phyloP scores from a whole-genome alignment of 768 basidiomycete genomes.

The Termitomyces sp. region DNA sequence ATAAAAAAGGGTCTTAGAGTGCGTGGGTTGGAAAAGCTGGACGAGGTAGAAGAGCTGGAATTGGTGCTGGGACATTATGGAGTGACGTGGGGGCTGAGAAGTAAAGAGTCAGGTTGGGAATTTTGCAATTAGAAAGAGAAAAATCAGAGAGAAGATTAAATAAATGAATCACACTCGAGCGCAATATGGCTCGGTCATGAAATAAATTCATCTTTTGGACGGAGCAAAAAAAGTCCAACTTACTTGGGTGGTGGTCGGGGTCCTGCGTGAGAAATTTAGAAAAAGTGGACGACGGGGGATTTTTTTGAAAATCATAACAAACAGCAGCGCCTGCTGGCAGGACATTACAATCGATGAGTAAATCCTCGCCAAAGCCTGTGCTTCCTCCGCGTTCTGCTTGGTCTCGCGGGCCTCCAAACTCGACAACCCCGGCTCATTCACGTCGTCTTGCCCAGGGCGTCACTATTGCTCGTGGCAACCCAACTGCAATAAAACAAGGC shows the following conservation, averaged over 20 bases:
- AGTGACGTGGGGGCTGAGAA: conserved; percentile 61
- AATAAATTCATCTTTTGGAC: too few species aligned
- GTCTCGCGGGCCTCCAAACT: conserved; percentile 86
- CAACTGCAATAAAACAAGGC: conserved; percentile 67
- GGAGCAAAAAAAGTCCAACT: too few species aligned
- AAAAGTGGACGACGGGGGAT: background rate
- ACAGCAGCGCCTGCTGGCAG: conserved; percentile 27
- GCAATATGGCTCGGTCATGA: background rate
- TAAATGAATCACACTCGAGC: background rate
- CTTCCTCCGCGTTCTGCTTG: conserved; percentile 84
- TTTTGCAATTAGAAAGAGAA: background rate
- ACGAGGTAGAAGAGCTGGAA: conserved; percentile 93
- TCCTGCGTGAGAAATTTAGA: conserved; percentile 14
- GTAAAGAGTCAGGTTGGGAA: conserved; percentile 18
- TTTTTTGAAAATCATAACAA: too few species aligned
- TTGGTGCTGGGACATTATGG: conserved; percentile 88
- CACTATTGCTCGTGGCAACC: conserved; percentile 60
- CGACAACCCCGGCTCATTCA: conserved; percentile 67
- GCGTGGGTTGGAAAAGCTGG: conserved; percentile 69
- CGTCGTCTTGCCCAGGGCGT: conserved; percentile 72
- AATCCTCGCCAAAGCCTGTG: conserved; percentile 70
- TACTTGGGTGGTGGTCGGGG: conserved; percentile 13
- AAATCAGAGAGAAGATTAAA: conserved; percentile 22
- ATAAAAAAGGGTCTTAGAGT: too few species aligned
- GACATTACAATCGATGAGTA: conserved; percentile 79